Percentiles rank a stretch among this genome's conserved stretches.
phyloP scores from a whole-genome alignment of 2,329 filamentous ascomycete species.

The Trichoderma sp. region DNA sequence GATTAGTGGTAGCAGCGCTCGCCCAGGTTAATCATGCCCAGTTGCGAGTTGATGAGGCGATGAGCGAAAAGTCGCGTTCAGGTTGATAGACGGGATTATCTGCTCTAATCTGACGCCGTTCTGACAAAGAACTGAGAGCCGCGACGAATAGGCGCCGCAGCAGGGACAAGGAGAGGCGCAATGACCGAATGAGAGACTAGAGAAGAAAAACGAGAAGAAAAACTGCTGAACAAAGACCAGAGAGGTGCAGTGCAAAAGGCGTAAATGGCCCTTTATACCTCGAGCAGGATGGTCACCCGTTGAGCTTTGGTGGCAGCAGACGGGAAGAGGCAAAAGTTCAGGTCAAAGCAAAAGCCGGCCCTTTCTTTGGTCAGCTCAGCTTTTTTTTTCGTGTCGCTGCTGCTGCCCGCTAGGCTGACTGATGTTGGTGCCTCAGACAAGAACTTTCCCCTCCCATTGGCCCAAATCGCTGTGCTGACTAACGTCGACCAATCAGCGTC shows the following conservation, averaged over 20 bases:
- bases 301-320: conserved; percentile 20
- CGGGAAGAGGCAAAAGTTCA: conserved; percentile 27
- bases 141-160: conserved; percentile 15
- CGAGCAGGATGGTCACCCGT: conserved; percentile 13
- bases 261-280: conserved; percentile 32
- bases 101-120: background rate
- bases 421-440: conserved; percentile 38
- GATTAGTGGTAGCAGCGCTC: background rate
- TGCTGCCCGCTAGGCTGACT: conserved; percentile 15
- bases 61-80: conserved; percentile 16
- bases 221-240: conserved; percentile 19
- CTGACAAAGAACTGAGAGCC: background rate
- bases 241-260: conserved; percentile 24
- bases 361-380: conserved; percentile 25
- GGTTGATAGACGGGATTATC: background rate
- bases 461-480: conserved; percentile 24
- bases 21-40: conserved; percentile 22
- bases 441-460: conserved; percentile 33
- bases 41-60: conserved; percentile 20
- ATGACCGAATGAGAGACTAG: background rate
- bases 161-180: conserved; percentile 4
- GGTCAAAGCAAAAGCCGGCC: conserved; percentile 24
- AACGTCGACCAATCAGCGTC: conserved; percentile 31
- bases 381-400: conserved; percentile 32
- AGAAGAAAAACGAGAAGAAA: conserved; percentile 22